Conservation (phyloP, 1,139 yeast species). For the Candida tropicalis region DNA sequence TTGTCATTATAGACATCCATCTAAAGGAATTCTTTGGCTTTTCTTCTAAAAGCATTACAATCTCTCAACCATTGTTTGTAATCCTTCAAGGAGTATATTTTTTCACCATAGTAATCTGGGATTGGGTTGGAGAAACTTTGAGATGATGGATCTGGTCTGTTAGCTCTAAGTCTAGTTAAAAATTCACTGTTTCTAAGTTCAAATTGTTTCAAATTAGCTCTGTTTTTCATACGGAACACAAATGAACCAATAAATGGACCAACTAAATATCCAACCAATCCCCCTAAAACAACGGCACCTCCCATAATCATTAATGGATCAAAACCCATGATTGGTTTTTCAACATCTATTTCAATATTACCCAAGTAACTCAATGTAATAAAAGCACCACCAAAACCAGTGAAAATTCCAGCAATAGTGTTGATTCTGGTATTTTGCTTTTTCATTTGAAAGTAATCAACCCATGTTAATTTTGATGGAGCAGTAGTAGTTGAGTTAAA, state of each 20-base stretch:
- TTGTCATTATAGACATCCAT: neutral
- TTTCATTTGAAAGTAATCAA: conserved; percentile 73
- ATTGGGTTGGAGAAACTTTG: conserved; percentile 94
- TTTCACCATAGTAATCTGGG: conserved; percentile 97
- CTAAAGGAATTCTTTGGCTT: conserved; percentile 75
- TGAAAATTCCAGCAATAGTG: conserved; percentile 62
- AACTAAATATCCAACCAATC: conserved; percentile 74
- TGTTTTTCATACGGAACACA: conserved; percentile 61
- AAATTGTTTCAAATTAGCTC: conserved; percentile 48
- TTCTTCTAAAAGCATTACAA: conserved; percentile 86
- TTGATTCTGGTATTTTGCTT: conserved; percentile 75
- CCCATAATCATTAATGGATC: conserved; percentile 82
- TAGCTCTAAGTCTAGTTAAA: conserved; percentile 67
- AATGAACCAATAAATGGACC: conserved; percentile 85
- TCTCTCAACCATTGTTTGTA: conserved; percentile 97
- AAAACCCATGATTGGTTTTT: conserved; percentile 79
- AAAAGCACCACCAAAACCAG: conserved; percentile 71
- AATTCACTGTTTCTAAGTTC: conserved; percentile 70
- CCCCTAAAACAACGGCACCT: conserved; percentile 67
- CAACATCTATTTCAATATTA: conserved; percentile 79
- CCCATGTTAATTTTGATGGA: conserved; percentile 58
- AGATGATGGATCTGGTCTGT: conserved; percentile 92
- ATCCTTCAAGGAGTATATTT: conserved; percentile 80
- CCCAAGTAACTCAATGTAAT: conserved; percentile 77
- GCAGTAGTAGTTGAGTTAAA: conserved; percentile 22